phyloP scores from a whole-genome alignment of 179 eudicot species.

The Spinacia oleracea region DNA sequence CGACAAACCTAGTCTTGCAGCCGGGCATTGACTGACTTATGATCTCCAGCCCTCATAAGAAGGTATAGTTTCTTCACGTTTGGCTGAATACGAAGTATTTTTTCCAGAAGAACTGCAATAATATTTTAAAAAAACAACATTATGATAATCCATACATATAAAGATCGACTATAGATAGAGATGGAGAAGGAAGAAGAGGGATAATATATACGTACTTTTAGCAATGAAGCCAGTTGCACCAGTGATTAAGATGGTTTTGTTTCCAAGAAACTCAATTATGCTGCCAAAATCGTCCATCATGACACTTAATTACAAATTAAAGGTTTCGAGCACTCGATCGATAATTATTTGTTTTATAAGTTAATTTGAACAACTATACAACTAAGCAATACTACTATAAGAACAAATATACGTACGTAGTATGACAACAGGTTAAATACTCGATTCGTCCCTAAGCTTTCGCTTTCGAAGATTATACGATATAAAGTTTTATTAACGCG shows the following conservation, averaged over 20 bases:
- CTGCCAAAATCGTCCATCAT: constrained; percentile 2
- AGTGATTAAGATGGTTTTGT: background rate
- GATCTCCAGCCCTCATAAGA: constrained; percentile 54
- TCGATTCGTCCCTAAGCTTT: too few relatives aligned
- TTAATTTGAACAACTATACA: too few relatives aligned
- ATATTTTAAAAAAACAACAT: too few relatives aligned
- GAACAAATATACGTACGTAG: too few relatives aligned
- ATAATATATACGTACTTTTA: background rate
- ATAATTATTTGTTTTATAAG: too few relatives aligned
- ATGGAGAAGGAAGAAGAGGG: background rate
- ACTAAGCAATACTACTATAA: too few relatives aligned
- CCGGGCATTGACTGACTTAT: constrained; percentile 41
- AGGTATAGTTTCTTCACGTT: constrained; percentile 68
- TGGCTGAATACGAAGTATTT: constrained; percentile 62
- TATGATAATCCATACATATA: too few relatives aligned
- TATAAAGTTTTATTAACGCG: too few relatives aligned
- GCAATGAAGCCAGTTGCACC: constrained; percentile 1
- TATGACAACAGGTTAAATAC: too few relatives aligned
- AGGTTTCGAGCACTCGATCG: too few relatives aligned
- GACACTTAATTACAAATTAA: background rate
- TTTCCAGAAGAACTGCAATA: constrained; percentile 53
- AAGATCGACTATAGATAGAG: too few relatives aligned
- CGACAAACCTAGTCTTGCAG: constrained; percentile 61
- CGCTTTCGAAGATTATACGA: too few relatives aligned
- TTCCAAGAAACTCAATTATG: background rate